Conservation (phyloP, 352 stramenopile species). For the Sclerospora graminicola region DNA sequence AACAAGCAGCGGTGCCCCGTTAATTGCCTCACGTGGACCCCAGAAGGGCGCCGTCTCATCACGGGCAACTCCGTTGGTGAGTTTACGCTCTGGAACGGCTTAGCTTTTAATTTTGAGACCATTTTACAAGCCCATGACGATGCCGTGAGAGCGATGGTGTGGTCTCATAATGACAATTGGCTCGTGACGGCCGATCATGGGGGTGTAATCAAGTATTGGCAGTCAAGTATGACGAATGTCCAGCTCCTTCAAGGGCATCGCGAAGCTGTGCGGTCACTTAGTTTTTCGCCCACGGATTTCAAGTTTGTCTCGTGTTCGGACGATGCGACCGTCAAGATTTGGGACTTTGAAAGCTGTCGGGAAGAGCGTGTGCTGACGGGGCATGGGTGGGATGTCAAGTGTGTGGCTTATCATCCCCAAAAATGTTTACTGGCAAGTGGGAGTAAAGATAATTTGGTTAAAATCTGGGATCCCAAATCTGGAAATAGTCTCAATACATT, state of each 20-base stretch:
- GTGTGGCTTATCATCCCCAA: constrained; percentile 92
- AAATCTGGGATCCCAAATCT: constrained; percentile 96
- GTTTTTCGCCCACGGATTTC: constrained; percentile 94
- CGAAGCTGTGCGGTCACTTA: constrained; percentile 90
- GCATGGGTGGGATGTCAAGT: constrained; percentile 98
- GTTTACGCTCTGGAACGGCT: constrained; percentile 97
- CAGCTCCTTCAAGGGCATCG: constrained; percentile 78
- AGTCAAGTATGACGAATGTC: constrained; percentile 85
- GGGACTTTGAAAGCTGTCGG: constrained; percentile 84
- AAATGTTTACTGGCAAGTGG: constrained; percentile 91
- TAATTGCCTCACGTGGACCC: constrained; percentile 93
- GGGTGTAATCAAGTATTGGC: constrained; percentile 89
- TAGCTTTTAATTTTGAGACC: constrained; percentile 97
- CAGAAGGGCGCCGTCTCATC: constrained; percentile 90
- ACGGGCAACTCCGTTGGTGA: constrained; percentile 95
- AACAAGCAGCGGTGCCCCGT: constrained; percentile 90
- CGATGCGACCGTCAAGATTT: constrained; percentile 93
- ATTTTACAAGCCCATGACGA: constrained; percentile 90
- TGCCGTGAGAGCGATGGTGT: constrained; percentile 84
- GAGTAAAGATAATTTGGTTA: constrained; percentile 96
- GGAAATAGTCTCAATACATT: constrained; percentile 90
- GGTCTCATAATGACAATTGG: constrained; percentile 87
- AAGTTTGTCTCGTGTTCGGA: constrained; percentile 98
- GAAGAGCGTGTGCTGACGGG: constrained; percentile 92
- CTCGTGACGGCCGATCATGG: constrained; percentile 85